Conservation (phyloP, 2,329 filamentous ascomycete species). For the Colletotrichum noveboracense region DNA sequence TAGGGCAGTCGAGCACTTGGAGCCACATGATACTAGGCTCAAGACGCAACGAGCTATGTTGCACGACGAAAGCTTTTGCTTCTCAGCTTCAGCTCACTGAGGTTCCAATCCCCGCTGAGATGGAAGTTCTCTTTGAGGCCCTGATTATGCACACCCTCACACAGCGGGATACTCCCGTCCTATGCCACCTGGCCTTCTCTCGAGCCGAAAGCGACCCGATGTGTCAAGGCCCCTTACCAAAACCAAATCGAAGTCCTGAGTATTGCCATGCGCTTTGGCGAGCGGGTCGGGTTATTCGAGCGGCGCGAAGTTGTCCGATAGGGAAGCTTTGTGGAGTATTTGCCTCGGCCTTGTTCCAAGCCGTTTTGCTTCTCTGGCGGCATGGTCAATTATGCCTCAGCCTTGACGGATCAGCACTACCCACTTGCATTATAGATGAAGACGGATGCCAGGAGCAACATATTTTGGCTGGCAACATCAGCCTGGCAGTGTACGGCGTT, state of each 20-base stretch:
- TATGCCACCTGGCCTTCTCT: neutral
- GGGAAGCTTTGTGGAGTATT: neutral
- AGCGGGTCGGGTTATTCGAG: neutral
- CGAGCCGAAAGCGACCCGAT: neutral
- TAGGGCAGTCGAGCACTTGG: neutral
- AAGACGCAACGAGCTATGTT: neutral
- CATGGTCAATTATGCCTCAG: neutral
- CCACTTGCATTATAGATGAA: neutral
- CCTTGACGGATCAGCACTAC: fast-evolving
- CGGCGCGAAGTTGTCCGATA: neutral
- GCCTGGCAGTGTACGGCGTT: neutral
- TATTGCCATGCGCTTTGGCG: neutral
- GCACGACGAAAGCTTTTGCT: neutral
- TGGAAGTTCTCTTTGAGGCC: neutral
- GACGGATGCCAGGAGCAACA: neutral
- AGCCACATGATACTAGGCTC: neutral
- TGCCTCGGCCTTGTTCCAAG: neutral
- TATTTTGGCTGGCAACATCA: neutral
- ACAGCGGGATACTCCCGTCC: neutral
- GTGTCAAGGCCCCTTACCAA: neutral
- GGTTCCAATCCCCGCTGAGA: neutral
- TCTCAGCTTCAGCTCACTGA: neutral
- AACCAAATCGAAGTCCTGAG: neutral
- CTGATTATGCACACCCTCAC: neutral
- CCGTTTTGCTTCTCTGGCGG: neutral